Conservation (phyloP, 73 alveolate species). For the Tetrahymena borealis region DNA sequence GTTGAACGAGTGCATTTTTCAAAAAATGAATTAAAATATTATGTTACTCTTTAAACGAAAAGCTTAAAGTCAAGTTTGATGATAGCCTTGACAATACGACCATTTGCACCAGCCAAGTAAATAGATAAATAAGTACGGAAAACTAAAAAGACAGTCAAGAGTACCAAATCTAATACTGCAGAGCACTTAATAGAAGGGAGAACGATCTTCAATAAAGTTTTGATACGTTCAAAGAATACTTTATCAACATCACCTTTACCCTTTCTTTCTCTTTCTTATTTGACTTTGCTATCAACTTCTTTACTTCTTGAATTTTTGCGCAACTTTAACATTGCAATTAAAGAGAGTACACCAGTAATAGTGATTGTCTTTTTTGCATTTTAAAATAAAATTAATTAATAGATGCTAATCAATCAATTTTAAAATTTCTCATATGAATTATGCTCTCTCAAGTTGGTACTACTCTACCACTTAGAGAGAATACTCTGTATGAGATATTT, state of each 20-base stretch:
- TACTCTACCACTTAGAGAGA: neutral
- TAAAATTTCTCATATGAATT: neutral
- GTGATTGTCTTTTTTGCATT: neutral
- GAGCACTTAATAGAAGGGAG: conserved; percentile 57
- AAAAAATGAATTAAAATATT: neutral
- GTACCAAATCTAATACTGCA: conserved; percentile 47
- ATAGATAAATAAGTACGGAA: conserved; percentile 76
- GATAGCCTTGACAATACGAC: conserved; percentile 79
- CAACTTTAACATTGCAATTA: neutral
- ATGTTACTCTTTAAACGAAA: conserved; percentile 41
- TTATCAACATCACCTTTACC: conserved; percentile 74
- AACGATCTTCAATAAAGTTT: conserved; percentile 55
- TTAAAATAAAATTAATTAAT: neutral
- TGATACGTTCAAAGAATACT: conserved; percentile 55
- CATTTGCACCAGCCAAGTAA: conserved; percentile 78
- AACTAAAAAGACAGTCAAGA: conserved; percentile 54
- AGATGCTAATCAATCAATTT: neutral
- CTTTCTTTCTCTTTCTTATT: conserved; percentile 6
- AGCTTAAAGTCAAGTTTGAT: conserved; percentile 44
- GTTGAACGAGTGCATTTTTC: neutral
- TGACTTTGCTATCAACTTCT: neutral
- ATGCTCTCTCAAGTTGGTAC: no score
- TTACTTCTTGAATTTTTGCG: neutral
- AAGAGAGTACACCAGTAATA: neutral
- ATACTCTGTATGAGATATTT: neutral